Conservation (phyloP, 2,329 filamentous ascomycete species). For the Rhynchosporium graminicola region DNA sequence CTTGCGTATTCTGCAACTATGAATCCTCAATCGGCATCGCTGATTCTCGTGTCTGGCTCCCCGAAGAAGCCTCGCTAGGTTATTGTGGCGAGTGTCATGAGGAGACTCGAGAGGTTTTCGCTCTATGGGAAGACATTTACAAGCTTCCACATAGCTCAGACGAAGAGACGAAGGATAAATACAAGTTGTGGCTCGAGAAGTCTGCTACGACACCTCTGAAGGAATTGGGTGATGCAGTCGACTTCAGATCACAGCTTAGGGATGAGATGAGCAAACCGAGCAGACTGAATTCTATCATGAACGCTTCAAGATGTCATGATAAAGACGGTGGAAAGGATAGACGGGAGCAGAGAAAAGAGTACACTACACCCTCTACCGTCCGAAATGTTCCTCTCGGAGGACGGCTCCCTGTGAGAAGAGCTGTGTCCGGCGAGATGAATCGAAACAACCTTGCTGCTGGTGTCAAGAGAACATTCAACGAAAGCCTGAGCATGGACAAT, state of each 20-base stretch:
- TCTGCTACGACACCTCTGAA: constrained; percentile 11
- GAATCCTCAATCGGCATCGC: constrained; percentile 25
- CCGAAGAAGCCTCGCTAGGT: constrained; percentile 18
- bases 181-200: neutral
- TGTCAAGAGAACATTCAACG: neutral
- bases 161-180: neutral
- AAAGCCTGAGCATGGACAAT: too few species aligned
- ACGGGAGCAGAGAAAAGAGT: neutral
- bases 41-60: constrained; percentile 24
- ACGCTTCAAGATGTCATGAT: neutral
- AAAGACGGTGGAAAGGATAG: neutral
- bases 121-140: neutral
- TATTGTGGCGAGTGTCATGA: constrained; percentile 26
- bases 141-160: neutral
- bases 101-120: neutral
- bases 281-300: constrained; percentile 1
- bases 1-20: constrained; percentile 29
- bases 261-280: neutral
- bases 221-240: constrained; percentile 6
- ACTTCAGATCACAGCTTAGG: constrained; percentile 8
- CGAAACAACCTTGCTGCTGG: neutral
- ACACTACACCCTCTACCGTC: neutral
- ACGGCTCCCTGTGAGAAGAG: neutral
- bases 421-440: neutral
- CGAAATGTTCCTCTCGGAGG: constrained; percentile 1